A percentile compares a stretch with the other conserved stretches of the same genome.
These are phyloP conservation scores for Sordariomycetes sp. DNA, from an alignment of 2,329 filamentous ascomycete genomes.

Conservation along the genomic window DNA sequence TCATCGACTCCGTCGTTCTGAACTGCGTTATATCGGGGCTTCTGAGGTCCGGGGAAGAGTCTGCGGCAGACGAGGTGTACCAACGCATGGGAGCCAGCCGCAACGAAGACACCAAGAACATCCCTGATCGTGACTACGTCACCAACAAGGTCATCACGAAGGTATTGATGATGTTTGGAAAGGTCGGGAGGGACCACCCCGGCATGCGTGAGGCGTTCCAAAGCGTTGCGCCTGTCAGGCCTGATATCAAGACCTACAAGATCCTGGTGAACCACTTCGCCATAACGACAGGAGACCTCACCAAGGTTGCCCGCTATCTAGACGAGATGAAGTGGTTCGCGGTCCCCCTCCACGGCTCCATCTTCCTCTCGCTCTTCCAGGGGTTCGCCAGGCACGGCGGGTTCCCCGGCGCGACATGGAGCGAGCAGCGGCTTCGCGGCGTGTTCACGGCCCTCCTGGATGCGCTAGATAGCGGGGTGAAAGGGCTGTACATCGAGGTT, in stretches of 20 bases:
- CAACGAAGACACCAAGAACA: conserved; percentile 21
- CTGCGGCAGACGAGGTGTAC: conserved; percentile 72
- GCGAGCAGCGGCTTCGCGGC: conserved; percentile 51
- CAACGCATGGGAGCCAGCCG: conserved; percentile 66
- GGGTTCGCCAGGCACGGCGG: conserved; percentile 70
- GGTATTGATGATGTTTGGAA: conserved; percentile 46
- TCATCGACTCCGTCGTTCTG: conserved; percentile 77
- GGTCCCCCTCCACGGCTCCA: conserved; percentile 60
- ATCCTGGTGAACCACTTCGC: conserved; percentile 70
- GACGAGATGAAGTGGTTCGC: conserved; percentile 67
- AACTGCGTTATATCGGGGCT: conserved; percentile 80
- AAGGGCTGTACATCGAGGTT: conserved; percentile 39
- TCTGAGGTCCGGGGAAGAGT: conserved; percentile 63
- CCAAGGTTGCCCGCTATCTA: conserved; percentile 59
- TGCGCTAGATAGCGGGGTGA: conserved; percentile 34
- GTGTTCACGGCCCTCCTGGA: conserved; percentile 56
- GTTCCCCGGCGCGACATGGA: conserved; percentile 53
- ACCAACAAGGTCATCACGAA: conserved; percentile 39
- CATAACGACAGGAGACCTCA: conserved; percentile 56
- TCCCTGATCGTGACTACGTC: conserved; percentile 32
- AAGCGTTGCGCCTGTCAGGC: conserved; percentile 52
- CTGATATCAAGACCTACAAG: conserved; percentile 69
- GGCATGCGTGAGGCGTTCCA: conserved; percentile 46
- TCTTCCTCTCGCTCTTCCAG: conserved; percentile 74
- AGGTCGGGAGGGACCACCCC: conserved; percentile 42